Evolutionary conservation across 2,329 filamentous ascomycete genomes (phyloP).

Genomic region (Fusarium euwallaceae): DNA sequence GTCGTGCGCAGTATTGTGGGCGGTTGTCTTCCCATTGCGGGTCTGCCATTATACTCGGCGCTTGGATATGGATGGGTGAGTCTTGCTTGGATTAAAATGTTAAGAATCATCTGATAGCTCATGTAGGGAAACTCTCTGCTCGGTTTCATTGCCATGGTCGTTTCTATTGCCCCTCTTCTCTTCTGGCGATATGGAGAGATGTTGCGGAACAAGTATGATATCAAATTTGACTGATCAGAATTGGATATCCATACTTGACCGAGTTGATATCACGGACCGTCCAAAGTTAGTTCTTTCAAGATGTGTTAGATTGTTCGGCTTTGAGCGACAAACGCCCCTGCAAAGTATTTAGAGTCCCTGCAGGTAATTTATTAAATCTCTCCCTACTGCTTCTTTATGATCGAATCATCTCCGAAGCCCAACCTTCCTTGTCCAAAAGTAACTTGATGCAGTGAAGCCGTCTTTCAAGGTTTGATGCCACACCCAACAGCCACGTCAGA

Average conservation of each 20-base stretch:
- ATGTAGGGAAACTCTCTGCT: constrained; percentile 16
- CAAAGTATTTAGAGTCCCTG: neutral
- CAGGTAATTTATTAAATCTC: neutral
- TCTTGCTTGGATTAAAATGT: fast-evolving
- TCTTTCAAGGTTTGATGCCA: neutral
- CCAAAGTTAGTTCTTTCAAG: neutral
- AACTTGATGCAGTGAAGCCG: neutral
- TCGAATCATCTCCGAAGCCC: neutral
- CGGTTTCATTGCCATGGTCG: constrained; percentile 6
- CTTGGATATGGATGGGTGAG: constrained; percentile 24
- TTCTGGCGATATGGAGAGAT: constrained; percentile 18
- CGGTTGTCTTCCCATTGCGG: constrained; percentile 13
- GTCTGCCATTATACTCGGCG: constrained; percentile 6
- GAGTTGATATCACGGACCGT: neutral
- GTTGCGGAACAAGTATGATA: constrained; percentile 14
- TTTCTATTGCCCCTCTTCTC: constrained; percentile 14
- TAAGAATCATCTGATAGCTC: neutral
- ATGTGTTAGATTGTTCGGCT: neutral
- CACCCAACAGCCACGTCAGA: constrained; percentile 6
- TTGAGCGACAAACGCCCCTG: neutral
- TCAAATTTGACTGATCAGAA: neutral
- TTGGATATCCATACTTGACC: fast-evolving
- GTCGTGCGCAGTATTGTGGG: constrained; percentile 20
- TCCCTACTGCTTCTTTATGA: neutral
- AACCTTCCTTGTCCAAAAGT: constrained; percentile 3